These are phyloP conservation scores for Fusarium mexicanum DNA, from an alignment of 2,329 filamentous ascomycete genomes.

Conservation along the genomic window DNA sequence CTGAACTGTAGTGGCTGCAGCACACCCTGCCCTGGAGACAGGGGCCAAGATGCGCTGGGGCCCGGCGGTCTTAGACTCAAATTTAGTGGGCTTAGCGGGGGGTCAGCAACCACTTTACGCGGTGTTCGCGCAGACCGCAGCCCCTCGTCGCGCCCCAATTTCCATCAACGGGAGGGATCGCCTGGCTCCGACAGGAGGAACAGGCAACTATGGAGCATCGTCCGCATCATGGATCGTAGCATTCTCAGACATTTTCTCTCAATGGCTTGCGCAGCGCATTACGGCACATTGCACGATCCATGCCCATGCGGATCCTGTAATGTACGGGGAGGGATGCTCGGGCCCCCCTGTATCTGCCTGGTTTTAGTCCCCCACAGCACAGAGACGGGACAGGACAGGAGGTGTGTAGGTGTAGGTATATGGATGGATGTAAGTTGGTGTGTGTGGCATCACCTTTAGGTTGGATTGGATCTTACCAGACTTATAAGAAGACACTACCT, in stretches of 20 bases:
- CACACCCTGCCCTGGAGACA: constrained; percentile 28
- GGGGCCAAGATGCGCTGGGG: constrained; percentile 11
- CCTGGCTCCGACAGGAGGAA: constrained; percentile 33
- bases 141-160: constrained; percentile 44
- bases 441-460: constrained; percentile 35
- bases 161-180: constrained; percentile 39
- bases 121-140: constrained; percentile 38
- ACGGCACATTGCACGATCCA: constrained; percentile 7
- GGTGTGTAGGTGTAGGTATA: constrained; percentile 11
- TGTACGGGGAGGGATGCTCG: constrained; percentile 29
- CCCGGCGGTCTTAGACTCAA: constrained; percentile 31
- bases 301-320: constrained; percentile 29
- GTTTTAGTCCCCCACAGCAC: constrained; percentile 31
- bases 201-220: constrained; percentile 47
- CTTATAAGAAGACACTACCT: constrained; percentile 3
- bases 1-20: constrained; percentile 36
- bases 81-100: constrained; percentile 42
- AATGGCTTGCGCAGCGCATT: constrained; percentile 16
- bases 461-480: constrained; percentile 23
- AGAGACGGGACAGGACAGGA: constrained; percentile 1
- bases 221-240: constrained; percentile 29
- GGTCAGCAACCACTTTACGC: constrained; percentile 44
- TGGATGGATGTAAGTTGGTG: constrained; percentile 11
- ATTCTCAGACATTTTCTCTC: constrained; percentile 33
- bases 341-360: constrained; percentile 32